Percentiles rank a stretch among this genome's conserved stretches.
phyloP scores from a whole-genome alignment of 768 basidiomycete species.

The Mycena kentingensis region DNA sequence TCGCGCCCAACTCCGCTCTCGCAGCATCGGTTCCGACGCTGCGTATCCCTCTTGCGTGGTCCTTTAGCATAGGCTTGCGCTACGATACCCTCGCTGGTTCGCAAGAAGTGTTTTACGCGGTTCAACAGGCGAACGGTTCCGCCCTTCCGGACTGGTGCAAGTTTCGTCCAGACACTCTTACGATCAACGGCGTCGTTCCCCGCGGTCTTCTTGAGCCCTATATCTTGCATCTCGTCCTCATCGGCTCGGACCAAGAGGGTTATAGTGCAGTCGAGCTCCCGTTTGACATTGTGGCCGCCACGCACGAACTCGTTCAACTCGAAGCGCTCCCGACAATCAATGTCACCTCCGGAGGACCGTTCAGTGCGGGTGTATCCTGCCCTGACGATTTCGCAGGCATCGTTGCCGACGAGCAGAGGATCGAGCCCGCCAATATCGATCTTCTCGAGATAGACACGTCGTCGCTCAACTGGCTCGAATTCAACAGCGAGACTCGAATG shows the following conservation, averaged over 20 bases:
- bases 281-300: conserved; percentile 69
- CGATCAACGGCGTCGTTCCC: conserved; percentile 81
- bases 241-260: conserved; percentile 73
- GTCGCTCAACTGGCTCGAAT: conserved; percentile 60
- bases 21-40: conserved; percentile 53
- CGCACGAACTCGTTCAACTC: conserved; percentile 63
- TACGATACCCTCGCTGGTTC: conserved; percentile 57
- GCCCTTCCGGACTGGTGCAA: conserved; percentile 73
- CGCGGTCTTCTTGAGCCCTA: conserved; percentile 41
- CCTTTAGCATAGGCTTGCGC: conserved; percentile 86
- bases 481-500: conserved; percentile 54
- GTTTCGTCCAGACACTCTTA: conserved; percentile 68
- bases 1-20: conserved; percentile 63
- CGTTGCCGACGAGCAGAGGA: conserved; percentile 58
- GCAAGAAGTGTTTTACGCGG: conserved; percentile 60
- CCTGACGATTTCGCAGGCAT: conserved; percentile 64
- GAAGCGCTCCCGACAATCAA: conserved; percentile 65
- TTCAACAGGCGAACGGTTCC: conserved; percentile 66
- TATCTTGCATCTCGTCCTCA: conserved; percentile 55
- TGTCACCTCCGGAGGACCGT: conserved; percentile 57
- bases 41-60: conserved; percentile 80
- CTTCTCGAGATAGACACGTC: conserved; percentile 61
- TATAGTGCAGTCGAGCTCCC: conserved; percentile 60
- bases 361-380: conserved; percentile 55
- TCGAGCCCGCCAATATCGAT: conserved; percentile 61